Evolutionary conservation across 805 yeast species (phyloP), one percentile per base, ranked within the genome.

Genomic region (Candida cerambycidarum): DNA sequence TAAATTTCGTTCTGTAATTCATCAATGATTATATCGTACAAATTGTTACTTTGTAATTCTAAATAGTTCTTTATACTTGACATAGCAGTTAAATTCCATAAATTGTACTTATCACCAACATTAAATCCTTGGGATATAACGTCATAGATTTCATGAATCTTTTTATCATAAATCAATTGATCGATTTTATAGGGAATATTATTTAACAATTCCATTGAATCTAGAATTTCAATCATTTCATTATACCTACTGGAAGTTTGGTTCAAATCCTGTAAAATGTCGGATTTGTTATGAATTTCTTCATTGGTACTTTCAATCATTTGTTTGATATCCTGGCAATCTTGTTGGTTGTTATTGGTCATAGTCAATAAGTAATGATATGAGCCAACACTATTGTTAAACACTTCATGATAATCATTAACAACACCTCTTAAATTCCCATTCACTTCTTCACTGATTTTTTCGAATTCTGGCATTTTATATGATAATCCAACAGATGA

Each of bases 401-500:
- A 89, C 1, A 88, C 82, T 58, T 87, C 90, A 58, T 82, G 83
- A 57, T 89, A 85, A 41, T 82, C 85, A 50, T 83, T 84, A 21
- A 90, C 97, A 1, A 90, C 87, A 17, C 63, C 65, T 45, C 83
- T 77, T 40, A 92, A 68, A 18, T 81, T 76, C 13, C 58, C 58
- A 12, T 82, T 77, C 10, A 90, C 75, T 41, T 76, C 68, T 17
- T 68, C 66, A 47, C 83, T 79, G 34, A 89, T 62, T 37, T 75
- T 74, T 32, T 73, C 68, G 52, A 92, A 92, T 47, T 87, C 89
- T 1, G 73, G 73, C 44, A 73, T 72, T 46, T 83, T 78, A 54
- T 82, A 83, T 0, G 96, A 95, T 54, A 87, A 65, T 0, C 98
- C 98, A n/a, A 89, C 93, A 0, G 96, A 85, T 2, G 95, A 81